Evolutionary conservation across 257 asterid genomes (phyloP), one percentile per base, ranked within the genome.

Genomic region (Nicotiana benthamiana): DNA sequence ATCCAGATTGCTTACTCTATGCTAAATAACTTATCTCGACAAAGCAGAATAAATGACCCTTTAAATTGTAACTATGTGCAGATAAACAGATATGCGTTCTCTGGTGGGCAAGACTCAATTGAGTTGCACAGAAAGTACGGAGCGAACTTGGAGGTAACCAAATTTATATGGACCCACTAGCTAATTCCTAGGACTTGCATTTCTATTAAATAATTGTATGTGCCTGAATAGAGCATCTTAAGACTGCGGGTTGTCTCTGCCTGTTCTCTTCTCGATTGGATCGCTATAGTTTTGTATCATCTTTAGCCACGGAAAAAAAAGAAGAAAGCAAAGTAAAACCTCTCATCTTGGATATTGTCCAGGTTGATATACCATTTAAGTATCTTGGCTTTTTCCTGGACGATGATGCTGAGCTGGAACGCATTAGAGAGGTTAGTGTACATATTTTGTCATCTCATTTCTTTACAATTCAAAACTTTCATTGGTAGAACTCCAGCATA

Each of bases 301-400:
- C 60, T 46, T 51, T 46, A 46, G 60, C 78, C 40, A 46, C 8
- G 78, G 22, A 15, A 72, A 22, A 22, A 22, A 40, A 5, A 28
- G 3, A 40, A 40, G 2, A 12, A 18, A 40, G 77, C 77, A 70
- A 70, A 70, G 32, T 70, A 22, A 53, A 20, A 43, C 20, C 77
- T 13, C 77, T 43, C 27, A 18, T 76, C 75, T 65, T 79, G 40
- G 48, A 68, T 22, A 51, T 27, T 80, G 6, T 72, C 70, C 89
- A 95, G 99, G 97, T 95, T 30, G 99, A 95, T 82, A 91, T 95
- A 82, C 91, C 99, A 5, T 32, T 93, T 52, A 95, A 95, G 61
- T 95, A 95, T 84, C 98, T 95, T 43, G 93, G 97, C 22, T 95
- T 95, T 85, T 95, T 95, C 89, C 88, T 93, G 88, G 99, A 95